Conservation (phyloP, 495 filamentous ascomycete genomes). For the Xylaria telfairii region DNA sequence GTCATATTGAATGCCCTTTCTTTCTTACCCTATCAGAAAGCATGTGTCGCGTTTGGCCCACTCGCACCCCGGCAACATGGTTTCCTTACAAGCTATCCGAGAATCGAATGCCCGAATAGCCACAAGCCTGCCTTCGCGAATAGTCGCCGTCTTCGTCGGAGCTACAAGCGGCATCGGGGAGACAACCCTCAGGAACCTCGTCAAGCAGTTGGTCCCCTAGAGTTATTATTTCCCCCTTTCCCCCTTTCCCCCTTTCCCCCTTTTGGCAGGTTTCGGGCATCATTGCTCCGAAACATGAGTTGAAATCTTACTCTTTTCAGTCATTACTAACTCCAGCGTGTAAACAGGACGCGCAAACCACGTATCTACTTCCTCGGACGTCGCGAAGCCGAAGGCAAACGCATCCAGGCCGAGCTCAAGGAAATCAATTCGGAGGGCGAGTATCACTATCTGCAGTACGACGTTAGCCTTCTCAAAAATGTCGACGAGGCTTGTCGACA, state of each 20-base stretch:
- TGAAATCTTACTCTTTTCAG: too few relatives aligned
- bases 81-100: constrained; percentile 27
- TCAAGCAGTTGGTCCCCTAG: too few relatives aligned
- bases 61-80: constrained; percentile 11
- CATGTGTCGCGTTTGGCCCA: too few relatives aligned
- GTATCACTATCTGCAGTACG: constrained; percentile 59
- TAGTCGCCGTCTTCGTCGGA: constrained; percentile 63
- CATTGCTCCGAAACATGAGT: too few relatives aligned
- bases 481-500: constrained; percentile 61
- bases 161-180: constrained; percentile 63
- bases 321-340: too few relatives aligned
- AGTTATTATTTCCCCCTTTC: too few relatives aligned
- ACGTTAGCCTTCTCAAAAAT: constrained; percentile 60
- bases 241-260: too few relatives aligned
- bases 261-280: too few relatives aligned
- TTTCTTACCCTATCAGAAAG: too few relatives aligned
- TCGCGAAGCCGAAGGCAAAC: constrained; percentile 45
- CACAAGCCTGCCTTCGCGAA: constrained; percentile 39
- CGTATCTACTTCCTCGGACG: constrained; percentile 55
- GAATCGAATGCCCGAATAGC: constrained; percentile 42
- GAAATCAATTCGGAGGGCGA: constrained; percentile 53
- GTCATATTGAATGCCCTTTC: too few relatives aligned
- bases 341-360: constrained; percentile 48
- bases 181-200: constrained; percentile 60
- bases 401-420: constrained; percentile 49